Evolutionary conservation across 495 filamentous ascomycete species (phyloP).

Genomic region (Hypoxylon fuscum): DNA sequence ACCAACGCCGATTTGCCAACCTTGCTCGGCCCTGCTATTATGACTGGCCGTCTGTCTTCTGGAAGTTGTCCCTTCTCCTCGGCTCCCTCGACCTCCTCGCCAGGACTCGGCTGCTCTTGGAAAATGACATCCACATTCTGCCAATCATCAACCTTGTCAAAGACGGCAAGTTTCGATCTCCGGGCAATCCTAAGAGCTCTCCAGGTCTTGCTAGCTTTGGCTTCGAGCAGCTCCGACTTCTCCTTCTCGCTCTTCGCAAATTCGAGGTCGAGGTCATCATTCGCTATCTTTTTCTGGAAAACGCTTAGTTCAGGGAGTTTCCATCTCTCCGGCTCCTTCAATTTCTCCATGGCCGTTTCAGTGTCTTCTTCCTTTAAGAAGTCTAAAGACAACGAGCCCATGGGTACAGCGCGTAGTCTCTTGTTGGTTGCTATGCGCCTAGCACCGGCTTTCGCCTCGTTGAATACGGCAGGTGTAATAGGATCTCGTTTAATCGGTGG

Average conservation of each 20-base stretch:
- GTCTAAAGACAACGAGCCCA: constrained; percentile 75
- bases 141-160: constrained; percentile 87
- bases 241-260: constrained; percentile 77
- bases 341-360: constrained; percentile 54
- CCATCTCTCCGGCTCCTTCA: constrained; percentile 57
- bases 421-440: constrained; percentile 71
- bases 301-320: constrained; percentile 54
- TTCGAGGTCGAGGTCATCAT: constrained; percentile 83
- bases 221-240: constrained; percentile 68
- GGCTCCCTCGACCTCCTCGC: constrained; percentile 36
- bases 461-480: constrained; percentile 70
- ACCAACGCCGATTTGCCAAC: constrained; percentile 51
- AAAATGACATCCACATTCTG: constrained; percentile 69
- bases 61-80: constrained; percentile 44
- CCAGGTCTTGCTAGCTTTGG: constrained; percentile 89
- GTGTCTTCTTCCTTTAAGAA: constrained; percentile 75
- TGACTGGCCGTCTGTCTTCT: constrained; percentile 53
- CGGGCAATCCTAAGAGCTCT: constrained; percentile 81
- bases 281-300: constrained; percentile 68
- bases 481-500: constrained; percentile 81
- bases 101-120: constrained; percentile 47
- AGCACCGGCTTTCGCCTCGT: constrained; percentile 70
- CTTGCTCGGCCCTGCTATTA: constrained; percentile 55
- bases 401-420: constrained; percentile 69
- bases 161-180: constrained; percentile 72